Conservation (phyloP, 2,329 filamentous ascomycete species). For the Claviceps pusilla region DNA sequence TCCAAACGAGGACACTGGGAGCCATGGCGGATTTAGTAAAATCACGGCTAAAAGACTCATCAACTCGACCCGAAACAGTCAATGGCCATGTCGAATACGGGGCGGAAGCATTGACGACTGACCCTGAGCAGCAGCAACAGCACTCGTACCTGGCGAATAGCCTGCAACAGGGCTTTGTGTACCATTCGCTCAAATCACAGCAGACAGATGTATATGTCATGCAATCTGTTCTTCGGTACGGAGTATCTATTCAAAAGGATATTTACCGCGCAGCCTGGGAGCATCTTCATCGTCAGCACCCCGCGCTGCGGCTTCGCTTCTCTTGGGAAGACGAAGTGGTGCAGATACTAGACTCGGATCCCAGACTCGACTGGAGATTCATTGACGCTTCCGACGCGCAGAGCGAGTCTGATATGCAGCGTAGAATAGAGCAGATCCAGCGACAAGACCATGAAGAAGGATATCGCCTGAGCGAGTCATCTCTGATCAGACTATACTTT, state of each 20-base stretch:
- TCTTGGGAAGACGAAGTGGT: neutral
- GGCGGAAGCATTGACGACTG: too few species aligned
- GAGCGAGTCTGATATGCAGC: neutral
- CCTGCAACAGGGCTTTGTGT: conserved; percentile 1
- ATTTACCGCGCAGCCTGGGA: neutral
- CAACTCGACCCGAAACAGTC: too few species aligned
- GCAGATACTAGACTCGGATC: neutral
- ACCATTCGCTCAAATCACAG: neutral
- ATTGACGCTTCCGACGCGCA: neutral
- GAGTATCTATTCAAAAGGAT: neutral
- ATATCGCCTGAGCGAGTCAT: neutral
- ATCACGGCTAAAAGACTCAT: neutral
- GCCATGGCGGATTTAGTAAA: neutral
- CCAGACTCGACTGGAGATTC: neutral
- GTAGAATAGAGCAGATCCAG: neutral
- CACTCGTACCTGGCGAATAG: neutral
- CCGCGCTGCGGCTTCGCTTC: neutral
- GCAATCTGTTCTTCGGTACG: neutral
- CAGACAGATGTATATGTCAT: conserved; percentile 1
- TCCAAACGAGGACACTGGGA: neutral
- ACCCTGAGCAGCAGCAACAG: neutral
- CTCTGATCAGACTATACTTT: neutral
- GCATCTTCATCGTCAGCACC: neutral
- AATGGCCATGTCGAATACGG: too few species aligned
- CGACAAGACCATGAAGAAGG: neutral